Evolutionary conservation across 352 stramenopile species (phyloP).

Genomic region (Blastocystis sp.): DNA sequence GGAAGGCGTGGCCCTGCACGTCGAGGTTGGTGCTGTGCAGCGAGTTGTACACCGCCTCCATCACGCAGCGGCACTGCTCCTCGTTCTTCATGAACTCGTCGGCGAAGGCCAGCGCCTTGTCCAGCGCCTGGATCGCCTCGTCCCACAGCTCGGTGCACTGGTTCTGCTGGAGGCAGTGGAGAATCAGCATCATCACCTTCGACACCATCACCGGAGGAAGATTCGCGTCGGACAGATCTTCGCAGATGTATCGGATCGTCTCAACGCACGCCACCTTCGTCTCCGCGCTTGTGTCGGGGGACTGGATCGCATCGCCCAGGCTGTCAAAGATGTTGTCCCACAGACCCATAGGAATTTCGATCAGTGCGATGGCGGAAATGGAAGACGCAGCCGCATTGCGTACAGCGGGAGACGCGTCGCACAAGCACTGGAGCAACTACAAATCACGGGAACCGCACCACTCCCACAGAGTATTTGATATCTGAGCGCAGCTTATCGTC

Average conservation of each 20-base stretch:
- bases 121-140: slow-evolving; percentile 52
- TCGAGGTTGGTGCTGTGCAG: neutral
- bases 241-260: slow-evolving; percentile 64
- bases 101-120: neutral
- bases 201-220: neutral
- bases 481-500: neutral
- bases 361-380: slow-evolving; percentile 66
- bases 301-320: neutral
- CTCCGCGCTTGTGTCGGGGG: neutral
- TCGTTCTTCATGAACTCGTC: neutral
- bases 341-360: slow-evolving; percentile 56
- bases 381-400: slow-evolving; percentile 60
- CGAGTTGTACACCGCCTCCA: slow-evolving; percentile 23
- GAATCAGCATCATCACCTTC: slow-evolving; percentile 9
- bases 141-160: neutral
- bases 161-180: neutral
- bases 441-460: neutral
- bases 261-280: slow-evolving; percentile 35
- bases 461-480: slow-evolving; percentile 15
- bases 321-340: slow-evolving; percentile 50
- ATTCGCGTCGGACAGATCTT: neutral
- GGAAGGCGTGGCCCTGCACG: neutral
- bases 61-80: neutral
- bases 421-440: slow-evolving; percentile 39
- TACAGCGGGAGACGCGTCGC: neutral